Evolutionary conservation across 2,329 filamentous ascomycete species (phyloP).

Genomic region (Neoscytalidium dimidiatum): DNA sequence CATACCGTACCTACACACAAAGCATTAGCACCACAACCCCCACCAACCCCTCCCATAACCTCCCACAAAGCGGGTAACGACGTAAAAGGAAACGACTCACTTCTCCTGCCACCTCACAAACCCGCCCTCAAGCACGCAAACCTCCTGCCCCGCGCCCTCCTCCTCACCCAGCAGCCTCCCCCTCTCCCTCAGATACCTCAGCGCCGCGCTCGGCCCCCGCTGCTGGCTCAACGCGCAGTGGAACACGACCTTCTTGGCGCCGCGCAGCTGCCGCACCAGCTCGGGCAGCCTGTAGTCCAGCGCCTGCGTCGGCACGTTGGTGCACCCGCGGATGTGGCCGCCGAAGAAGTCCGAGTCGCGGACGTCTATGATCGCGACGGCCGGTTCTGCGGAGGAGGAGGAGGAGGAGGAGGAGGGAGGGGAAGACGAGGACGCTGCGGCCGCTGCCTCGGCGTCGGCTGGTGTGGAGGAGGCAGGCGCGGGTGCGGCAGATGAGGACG

Average conservation of each 20-base stretch:
- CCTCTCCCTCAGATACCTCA: conserved; percentile 74
- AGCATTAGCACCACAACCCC: background rate
- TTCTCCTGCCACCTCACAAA: conserved; percentile 89
- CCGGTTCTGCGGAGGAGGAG: conserved; percentile 1
- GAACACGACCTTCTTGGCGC: conserved; percentile 85
- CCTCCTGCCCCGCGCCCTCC: conserved; percentile 58
- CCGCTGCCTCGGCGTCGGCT: background rate
- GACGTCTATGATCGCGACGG: conserved; percentile 80
- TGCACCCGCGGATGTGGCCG: conserved; percentile 79
- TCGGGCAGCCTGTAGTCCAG: conserved; percentile 79
- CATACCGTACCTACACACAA: conserved; percentile 59
- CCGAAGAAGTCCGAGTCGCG: conserved; percentile 88
- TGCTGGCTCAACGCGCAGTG: conserved; percentile 93
- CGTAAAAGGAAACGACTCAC: conserved; percentile 37
- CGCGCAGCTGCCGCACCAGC: conserved; percentile 73
- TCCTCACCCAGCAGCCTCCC: conserved; percentile 49
- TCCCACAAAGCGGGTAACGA: background rate
- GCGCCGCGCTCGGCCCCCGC: conserved; percentile 79
- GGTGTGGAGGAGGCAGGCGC: background rate
- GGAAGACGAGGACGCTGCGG: conserved; percentile 26
- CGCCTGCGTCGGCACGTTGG: conserved; percentile 71
- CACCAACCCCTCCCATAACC: background rate
- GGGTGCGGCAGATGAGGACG: conserved; percentile 29
- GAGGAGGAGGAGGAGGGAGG: background rate
- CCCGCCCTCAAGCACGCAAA: conserved; percentile 79